Percentiles rank a stretch among this genome's conserved stretches.
Evolutionary conservation across 768 basidiomycete genomes (phyloP).

Genomic region (Tylopilus subfusipes): DNA sequence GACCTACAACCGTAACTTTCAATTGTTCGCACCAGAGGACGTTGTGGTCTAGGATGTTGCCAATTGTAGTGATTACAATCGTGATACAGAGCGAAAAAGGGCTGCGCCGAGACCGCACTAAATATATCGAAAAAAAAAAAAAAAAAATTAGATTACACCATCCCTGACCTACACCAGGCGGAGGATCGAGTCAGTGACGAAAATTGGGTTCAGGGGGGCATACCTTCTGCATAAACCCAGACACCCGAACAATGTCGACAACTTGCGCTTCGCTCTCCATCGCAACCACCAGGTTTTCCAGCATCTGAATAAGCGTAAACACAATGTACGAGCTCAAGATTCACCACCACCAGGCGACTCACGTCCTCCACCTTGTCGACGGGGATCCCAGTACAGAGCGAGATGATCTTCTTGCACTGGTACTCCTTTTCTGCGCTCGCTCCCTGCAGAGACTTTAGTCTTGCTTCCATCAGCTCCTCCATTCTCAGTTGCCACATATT

Average conservation of each 20-base stretch:
- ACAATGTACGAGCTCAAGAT: slow-evolving; percentile 12
- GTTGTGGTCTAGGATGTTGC: slow-evolving; percentile 28
- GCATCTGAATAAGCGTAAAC: slow-evolving; percentile 52
- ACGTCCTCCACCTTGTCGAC: slow-evolving; percentile 90
- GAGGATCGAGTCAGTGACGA: slow-evolving; percentile 21
- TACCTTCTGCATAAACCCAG: slow-evolving; percentile 90
- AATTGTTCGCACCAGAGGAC: slow-evolving; percentile 83
- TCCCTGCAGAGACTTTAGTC: slow-evolving; percentile 68
- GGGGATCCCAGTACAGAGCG: slow-evolving; percentile 81
- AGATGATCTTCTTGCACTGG: slow-evolving; percentile 88
- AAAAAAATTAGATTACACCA: slow-evolving; percentile 37
- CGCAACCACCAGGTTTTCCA: slow-evolving; percentile 80
- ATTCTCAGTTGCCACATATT: slow-evolving; percentile 81
- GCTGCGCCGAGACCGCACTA: background rate
- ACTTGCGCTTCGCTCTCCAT: slow-evolving; percentile 84
- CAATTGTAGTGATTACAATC: slow-evolving; percentile 17
- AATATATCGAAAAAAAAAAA: slow-evolving; percentile 16
- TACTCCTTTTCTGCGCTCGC: slow-evolving; percentile 86
- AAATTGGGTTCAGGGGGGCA: slow-evolving; percentile 22
- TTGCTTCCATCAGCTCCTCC: slow-evolving; percentile 67
- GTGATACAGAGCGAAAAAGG: slow-evolving; percentile 33
- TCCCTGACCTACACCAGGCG: slow-evolving; percentile 35
- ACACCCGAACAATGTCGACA: slow-evolving; percentile 80
- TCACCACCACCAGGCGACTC: slow-evolving; percentile 35
- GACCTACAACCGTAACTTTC: slow-evolving; percentile 92